Evolutionary conservation across 2,329 filamentous ascomycete genomes (phyloP).

Genomic region (Hypoxylon sp.): DNA sequence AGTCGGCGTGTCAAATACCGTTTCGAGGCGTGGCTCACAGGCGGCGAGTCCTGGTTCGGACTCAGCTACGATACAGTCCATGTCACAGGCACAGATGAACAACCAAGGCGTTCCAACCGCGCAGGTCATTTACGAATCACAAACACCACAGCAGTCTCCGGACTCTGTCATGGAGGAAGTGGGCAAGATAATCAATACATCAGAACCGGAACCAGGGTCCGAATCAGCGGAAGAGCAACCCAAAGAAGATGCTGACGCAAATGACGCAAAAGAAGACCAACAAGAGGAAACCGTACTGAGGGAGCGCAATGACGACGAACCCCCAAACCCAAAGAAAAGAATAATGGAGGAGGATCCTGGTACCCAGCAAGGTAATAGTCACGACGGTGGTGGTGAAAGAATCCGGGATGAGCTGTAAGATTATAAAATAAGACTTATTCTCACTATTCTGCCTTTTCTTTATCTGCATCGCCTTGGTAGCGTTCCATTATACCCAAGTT

Average conservation of each 20-base stretch:
- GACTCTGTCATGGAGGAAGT: conserved; percentile 67
- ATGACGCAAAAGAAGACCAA: conserved; percentile 37
- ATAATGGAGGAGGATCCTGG: conserved; percentile 52
- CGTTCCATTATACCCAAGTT: conserved; percentile 7
- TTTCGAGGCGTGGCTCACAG: conserved; percentile 59
- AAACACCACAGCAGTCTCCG: conserved; percentile 46
- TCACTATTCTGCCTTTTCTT: conserved; percentile 30
- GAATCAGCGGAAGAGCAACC: conserved; percentile 43
- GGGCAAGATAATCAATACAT: conserved; percentile 65
- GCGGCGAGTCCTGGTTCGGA: conserved; percentile 45
- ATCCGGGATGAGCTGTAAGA: conserved; percentile 59
- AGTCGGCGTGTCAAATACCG: conserved; percentile 68
- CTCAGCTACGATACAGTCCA: conserved; percentile 45
- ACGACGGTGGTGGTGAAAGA: conserved; percentile 49
- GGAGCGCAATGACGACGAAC: conserved; percentile 51
- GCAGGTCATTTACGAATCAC: conserved; percentile 60
- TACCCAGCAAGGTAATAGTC: conserved; percentile 19
- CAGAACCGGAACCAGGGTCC: conserved; percentile 33
- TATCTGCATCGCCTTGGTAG: conserved; percentile 23
- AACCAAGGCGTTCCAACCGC: conserved; percentile 65
- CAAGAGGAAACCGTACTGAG: conserved; percentile 53
- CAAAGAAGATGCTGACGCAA: conserved; percentile 9
- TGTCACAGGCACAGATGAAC: conserved; percentile 48
- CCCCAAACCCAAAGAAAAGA: conserved; percentile 50
- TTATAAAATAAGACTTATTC: conserved; percentile 43